A percentile compares a stretch with the other conserved stretches of the same genome.
These are phyloP conservation scores for Auricularia sp. DNA, from an alignment of 768 basidiomycete genomes.

Conservation along the genomic window DNA sequence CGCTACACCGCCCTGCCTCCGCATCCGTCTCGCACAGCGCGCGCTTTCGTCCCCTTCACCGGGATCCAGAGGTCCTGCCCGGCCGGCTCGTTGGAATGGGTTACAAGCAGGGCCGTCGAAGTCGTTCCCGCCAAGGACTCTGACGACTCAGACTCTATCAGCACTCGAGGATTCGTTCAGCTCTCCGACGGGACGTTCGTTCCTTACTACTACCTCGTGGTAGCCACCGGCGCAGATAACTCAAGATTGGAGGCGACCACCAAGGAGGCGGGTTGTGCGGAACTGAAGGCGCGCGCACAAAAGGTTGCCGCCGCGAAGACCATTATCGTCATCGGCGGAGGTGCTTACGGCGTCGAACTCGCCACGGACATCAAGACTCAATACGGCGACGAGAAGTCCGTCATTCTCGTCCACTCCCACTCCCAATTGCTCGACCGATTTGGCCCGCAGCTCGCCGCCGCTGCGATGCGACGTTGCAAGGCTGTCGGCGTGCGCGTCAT, in stretches of 20 bases:
- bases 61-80: constrained; percentile 31
- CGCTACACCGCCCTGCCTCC: constrained; percentile 48
- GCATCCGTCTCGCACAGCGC: constrained; percentile 39
- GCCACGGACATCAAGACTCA: constrained; percentile 51
- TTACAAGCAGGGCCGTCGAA: constrained; percentile 13
- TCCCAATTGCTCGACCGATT: constrained; percentile 42
- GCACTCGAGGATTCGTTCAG: no score
- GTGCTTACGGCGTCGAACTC: constrained; percentile 62
- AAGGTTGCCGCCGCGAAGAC: constrained; percentile 35
- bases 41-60: constrained; percentile 53
- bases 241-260: constrained; percentile 3
- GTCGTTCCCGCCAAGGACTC: constrained; percentile 15
- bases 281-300: constrained; percentile 40
- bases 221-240: constrained; percentile 46
- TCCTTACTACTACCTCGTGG: constrained; percentile 18
- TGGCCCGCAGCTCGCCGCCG: constrained; percentile 36
- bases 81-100: constrained; percentile 15
- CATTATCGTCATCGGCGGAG: constrained; percentile 60
- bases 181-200: no score
- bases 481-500: constrained; percentile 36
- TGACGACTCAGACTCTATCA: constrained; percentile 3
- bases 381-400: constrained; percentile 36
- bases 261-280: constrained; percentile 34
- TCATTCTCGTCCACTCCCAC: constrained; percentile 54
- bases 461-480: constrained; percentile 30